Conservation (phyloP, 2,329 filamentous ascomycete species). For the Diaporthe ilicicola region DNA sequence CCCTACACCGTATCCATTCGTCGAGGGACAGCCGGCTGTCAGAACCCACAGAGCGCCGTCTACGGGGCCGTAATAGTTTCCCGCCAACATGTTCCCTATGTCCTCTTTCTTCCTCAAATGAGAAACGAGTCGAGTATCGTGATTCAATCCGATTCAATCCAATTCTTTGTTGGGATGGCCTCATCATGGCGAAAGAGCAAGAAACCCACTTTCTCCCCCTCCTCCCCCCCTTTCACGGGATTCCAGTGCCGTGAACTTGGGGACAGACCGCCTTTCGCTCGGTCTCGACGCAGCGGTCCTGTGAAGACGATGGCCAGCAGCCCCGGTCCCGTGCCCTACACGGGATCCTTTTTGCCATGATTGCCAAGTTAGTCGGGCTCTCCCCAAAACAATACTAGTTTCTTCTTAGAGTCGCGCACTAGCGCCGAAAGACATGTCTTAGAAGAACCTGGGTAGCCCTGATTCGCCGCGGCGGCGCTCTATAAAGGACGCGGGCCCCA, state of each 20-base stretch:
- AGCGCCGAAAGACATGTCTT: constrained; percentile 19
- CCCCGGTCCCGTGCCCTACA: background rate
- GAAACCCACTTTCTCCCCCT: no score
- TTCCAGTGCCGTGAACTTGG: constrained; percentile 28
- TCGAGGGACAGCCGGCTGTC: background rate
- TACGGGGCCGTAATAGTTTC: background rate
- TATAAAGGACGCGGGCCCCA: background rate
- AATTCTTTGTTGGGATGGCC: background rate
- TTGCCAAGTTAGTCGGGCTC: background rate
- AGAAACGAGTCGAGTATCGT: background rate
- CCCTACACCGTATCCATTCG: background rate
- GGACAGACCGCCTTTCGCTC: background rate
- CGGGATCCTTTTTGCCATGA: constrained; percentile 12
- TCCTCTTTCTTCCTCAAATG: background rate
- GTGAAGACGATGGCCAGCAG: background rate
- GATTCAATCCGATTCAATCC: background rate
- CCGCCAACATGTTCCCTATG: background rate
- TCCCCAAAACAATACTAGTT: constrained; percentile 3
- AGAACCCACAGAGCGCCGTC: background rate
- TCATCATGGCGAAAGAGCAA: no score
- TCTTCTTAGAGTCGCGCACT: constrained; percentile 10
- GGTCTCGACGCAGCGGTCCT: background rate
- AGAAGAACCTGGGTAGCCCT: constrained; percentile 1
- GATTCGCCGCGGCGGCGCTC: background rate
- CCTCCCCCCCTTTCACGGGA: background rate